Evolutionary conservation across 2,329 filamentous ascomycete species (phyloP).

Genomic region (Pezicula neosporulosa): DNA sequence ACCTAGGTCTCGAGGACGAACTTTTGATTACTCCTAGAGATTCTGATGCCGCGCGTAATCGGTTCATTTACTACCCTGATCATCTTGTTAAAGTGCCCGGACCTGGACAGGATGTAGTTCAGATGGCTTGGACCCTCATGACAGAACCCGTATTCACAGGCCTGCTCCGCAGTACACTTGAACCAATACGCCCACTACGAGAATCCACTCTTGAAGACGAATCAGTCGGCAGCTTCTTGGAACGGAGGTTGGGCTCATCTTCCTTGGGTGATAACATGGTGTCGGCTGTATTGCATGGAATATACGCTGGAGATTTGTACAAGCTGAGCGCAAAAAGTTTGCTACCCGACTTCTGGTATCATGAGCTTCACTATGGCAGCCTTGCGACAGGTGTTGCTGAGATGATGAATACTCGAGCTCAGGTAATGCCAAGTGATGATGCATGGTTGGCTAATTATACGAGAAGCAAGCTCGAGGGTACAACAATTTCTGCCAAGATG

Average conservation of each 20-base stretch:
- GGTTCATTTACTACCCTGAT: constrained; percentile 88
- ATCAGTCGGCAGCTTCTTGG: constrained; percentile 66
- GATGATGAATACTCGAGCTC: not conserved
- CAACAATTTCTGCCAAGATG: constrained; percentile 12
- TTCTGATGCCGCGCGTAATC: constrained; percentile 54
- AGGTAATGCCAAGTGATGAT: not conserved
- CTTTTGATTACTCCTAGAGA: constrained; percentile 49
- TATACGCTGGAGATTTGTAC: constrained; percentile 87
- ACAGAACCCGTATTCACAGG: constrained; percentile 55
- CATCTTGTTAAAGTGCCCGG: constrained; percentile 65
- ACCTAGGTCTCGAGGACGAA: constrained; percentile 53
- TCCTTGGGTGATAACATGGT: constrained; percentile 66
- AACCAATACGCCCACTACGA: constrained; percentile 29
- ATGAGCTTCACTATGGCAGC: constrained; percentile 15
- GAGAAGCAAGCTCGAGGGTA: not conserved
- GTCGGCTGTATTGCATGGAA: constrained; percentile 78
- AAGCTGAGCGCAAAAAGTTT: constrained; percentile 71
- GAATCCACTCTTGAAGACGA: constrained; percentile 51
- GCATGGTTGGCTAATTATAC: not conserved
- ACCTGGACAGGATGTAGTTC: constrained; percentile 30
- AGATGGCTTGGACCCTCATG: constrained; percentile 33
- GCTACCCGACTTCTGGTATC: constrained; percentile 17
- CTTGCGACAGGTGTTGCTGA: not conserved
- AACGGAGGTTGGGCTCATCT: constrained; percentile 46
- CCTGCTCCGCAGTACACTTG: constrained; percentile 20